A percentile compares a stretch with the other conserved stretches of the same genome.
Conservation (phyloP, 164 flowering plant species). For the Santalum album region DNA sequence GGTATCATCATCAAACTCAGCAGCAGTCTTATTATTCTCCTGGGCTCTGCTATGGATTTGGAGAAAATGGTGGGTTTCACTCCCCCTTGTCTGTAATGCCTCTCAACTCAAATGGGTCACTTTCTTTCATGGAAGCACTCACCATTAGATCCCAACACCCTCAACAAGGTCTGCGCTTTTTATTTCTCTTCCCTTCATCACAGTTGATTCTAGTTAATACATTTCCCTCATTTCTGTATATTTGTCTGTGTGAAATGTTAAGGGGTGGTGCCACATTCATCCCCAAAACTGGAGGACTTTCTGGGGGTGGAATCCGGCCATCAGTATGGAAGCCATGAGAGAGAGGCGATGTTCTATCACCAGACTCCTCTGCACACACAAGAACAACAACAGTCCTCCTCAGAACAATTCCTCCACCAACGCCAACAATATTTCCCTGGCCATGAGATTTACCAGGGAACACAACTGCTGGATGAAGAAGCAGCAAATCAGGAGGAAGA, state of each 20-base stretch:
- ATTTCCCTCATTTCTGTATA: no score
- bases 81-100: conserved; percentile 66
- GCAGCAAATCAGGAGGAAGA: no score
- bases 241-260: no score
- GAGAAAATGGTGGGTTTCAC: conserved; percentile 29
- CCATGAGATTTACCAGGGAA: conserved; percentile 29
- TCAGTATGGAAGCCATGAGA: conserved; percentile 31
- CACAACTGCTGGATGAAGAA: conserved; percentile 9
- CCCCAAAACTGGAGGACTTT: conserved; percentile 83
- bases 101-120: conserved; percentile 85
- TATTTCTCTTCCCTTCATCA: background rate
- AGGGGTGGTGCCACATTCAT: conserved; percentile 51
- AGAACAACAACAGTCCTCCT: no score
- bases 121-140: conserved; percentile 77
- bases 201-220: background rate
- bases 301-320: conserved; percentile 37
- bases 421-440: no score
- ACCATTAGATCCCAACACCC: conserved; percentile 39
- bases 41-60: conserved; percentile 31
- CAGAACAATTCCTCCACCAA: no score
- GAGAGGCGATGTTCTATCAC: conserved; percentile 53
- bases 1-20: conserved; percentile 23
- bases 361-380: conserved; percentile 26
- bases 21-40: conserved; percentile 23
- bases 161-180: background rate